Base-by-base conservation (phyloP, 2,329 filamentous ascomycete genomes). In the Diaporthe sp. region DNA sequence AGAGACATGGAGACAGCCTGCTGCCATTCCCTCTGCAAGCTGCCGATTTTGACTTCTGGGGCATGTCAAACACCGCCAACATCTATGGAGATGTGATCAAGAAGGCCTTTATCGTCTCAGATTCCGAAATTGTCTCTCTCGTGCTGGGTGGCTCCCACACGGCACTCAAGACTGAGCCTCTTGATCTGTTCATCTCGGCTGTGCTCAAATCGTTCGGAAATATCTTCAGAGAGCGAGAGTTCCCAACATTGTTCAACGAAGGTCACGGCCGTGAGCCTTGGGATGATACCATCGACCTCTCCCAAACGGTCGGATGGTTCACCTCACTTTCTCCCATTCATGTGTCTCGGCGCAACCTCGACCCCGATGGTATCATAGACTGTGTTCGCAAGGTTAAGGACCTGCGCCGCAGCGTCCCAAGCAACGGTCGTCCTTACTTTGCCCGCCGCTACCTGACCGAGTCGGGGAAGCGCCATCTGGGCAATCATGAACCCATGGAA, bases 221-320 rank as follows among this genome's bases (percentile, higher is more conserved):
- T 42, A 12, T 42, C 13, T 61, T 61, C 37, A 42, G 15, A 42
- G 58, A 61, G 15, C 58, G 58, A 12, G 58, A 61, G 15, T 13
- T 61, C 3, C 58, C 58, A 61, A 61, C 58, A 2, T 22, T 61
- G 35, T 61, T 61, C n/a, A 61, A 61, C 15, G 58, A 61, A 42
- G 58, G 58, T 12, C 58, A 61, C n/a, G 58, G 58, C 15, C 58
- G 58, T 27, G 58, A 61, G n/a, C 35, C 58, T 61, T 61, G 58
- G 58, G 58, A 61, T 15, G 58, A 42, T 22, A 3, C n/a, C 37
- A 61, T 61, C 9, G 58, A 61, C 15, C 13, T 61, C 15, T 61
- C 58, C 2, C 35, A 61, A 22, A 61, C 58, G 19, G 58, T 61
- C 2, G 58, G 58, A 27, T 61, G 58, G 58, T 61, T 61, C n/a